These are phyloP conservation scores for Pueraria montana DNA, from an alignment of 306 rosid species.

Conservation along the genomic window DNA sequence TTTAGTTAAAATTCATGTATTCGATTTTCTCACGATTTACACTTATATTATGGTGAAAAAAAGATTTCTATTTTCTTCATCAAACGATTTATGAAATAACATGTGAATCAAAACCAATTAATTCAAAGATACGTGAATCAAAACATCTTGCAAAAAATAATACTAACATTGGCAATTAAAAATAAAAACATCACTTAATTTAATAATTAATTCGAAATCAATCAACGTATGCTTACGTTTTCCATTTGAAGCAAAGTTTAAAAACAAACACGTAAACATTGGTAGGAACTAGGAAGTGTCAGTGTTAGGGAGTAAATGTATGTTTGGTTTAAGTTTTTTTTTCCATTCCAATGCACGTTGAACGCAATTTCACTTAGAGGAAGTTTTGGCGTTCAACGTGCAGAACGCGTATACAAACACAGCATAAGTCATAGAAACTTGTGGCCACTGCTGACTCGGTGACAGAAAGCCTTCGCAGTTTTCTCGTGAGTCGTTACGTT, in stretches of 20 bases:
- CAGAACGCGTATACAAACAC: too few species aligned
- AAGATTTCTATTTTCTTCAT: too few species aligned
- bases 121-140: background rate
- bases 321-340: too few species aligned
- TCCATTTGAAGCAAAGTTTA: background rate
- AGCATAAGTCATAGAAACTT: slow-evolving; percentile 40
- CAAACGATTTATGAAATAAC: background rate
- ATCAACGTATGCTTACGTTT: background rate
- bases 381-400: too few species aligned
- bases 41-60: too few species aligned
- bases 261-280: background rate
- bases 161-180: background rate
- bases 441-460: slow-evolving; percentile 30
- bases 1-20: too few species aligned
- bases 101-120: background rate
- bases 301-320: background rate
- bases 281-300: background rate
- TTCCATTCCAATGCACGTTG: too few species aligned
- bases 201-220: background rate
- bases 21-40: too few species aligned
- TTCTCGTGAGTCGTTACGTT: slow-evolving; percentile 43
- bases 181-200: background rate
- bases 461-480: slow-evolving; percentile 5
- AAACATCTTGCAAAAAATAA: background rate
- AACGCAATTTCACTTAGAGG: too few species aligned